Percentiles rank a stretch among this genome's conserved stretches.
Conservation (phyloP, 2,329 filamentous ascomycete species). For the Fusarium sp. region DNA sequence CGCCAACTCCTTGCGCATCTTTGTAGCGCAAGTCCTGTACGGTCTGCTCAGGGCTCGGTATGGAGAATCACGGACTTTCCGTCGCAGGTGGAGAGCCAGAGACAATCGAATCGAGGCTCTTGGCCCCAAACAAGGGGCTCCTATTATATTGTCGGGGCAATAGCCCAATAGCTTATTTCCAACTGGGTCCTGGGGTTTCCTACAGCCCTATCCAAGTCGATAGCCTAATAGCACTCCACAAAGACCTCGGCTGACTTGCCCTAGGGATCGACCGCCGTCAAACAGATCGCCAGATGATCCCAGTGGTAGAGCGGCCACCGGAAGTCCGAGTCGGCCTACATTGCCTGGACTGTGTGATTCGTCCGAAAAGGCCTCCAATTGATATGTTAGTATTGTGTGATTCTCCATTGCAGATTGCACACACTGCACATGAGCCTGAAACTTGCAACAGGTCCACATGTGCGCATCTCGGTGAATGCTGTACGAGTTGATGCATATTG, state of each 20-base stretch:
- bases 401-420: not conserved
- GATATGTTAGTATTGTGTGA: not conserved
- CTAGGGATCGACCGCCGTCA: conserved; percentile 15
- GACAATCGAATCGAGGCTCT: conserved; percentile 16
- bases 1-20: not conserved
- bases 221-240: conserved; percentile 28
- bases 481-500: conserved; percentile 6
- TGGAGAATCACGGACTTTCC: conserved; percentile 2
- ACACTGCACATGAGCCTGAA: conserved; percentile 3
- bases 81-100: conserved; percentile 6
- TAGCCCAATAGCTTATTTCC: conserved; percentile 4
- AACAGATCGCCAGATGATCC: conserved; percentile 20
- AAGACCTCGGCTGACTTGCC: conserved; percentile 27
- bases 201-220: conserved; percentile 36
- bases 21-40: not conserved
- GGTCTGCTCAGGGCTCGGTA: conserved; percentile 8
- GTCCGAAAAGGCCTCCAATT: conserved; percentile 29
- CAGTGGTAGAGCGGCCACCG: not conserved
- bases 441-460: conserved; percentile 27
- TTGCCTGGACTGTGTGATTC: conserved; percentile 1
- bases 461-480: conserved; percentile 15
- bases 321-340: not conserved
- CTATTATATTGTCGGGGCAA: conserved; percentile 12
- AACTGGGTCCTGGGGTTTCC: not conserved
- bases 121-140: conserved; percentile 3